These are phyloP conservation scores for Metarhizium robertsii DNA, from an alignment of 2,329 filamentous ascomycete genomes.

Conservation along the genomic window DNA sequence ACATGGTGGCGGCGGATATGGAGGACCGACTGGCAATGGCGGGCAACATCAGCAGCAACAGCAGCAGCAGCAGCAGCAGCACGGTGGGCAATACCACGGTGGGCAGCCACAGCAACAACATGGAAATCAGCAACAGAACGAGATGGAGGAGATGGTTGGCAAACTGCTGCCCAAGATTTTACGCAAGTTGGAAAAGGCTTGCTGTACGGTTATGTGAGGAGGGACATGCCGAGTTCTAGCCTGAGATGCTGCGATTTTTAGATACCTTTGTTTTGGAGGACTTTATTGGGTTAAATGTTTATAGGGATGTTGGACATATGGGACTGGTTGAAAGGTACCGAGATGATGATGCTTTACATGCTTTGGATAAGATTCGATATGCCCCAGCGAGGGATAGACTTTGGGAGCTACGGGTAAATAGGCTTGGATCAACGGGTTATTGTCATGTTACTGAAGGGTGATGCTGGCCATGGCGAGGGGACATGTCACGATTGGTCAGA, in stretches of 20 bases:
- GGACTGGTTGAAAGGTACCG: not conserved
- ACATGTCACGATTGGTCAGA: not conserved
- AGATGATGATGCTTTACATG: not conserved
- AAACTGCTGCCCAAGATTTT: slow-evolving; percentile 51
- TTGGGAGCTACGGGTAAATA: not conserved
- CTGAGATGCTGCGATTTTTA: not conserved
- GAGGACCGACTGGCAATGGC: slow-evolving; percentile 25
- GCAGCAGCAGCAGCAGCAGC: slow-evolving; percentile 20
- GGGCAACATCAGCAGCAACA: slow-evolving; percentile 27
- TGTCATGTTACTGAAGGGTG: no score
- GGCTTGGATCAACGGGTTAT: not conserved
- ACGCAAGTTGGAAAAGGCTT: slow-evolving; percentile 56
- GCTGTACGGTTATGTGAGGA: slow-evolving; percentile 66
- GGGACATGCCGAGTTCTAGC: no score
- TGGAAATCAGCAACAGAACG: slow-evolving; percentile 35
- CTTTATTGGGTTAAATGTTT: not conserved
- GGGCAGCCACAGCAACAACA: slow-evolving; percentile 20
- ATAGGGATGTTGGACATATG: not conserved
- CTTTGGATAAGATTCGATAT: not conserved
- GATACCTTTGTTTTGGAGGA: not conserved
- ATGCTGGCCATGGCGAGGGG: not conserved
- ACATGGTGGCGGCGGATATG: slow-evolving; percentile 14
- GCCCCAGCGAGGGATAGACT: not conserved
- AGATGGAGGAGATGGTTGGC: slow-evolving; percentile 50
- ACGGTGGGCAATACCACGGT: not conserved